A percentile compares a stretch with the other conserved stretches of the same genome.
phyloP scores from a whole-genome alignment of 768 basidiomycete genomes.

The Hortiboletus campestris region DNA sequence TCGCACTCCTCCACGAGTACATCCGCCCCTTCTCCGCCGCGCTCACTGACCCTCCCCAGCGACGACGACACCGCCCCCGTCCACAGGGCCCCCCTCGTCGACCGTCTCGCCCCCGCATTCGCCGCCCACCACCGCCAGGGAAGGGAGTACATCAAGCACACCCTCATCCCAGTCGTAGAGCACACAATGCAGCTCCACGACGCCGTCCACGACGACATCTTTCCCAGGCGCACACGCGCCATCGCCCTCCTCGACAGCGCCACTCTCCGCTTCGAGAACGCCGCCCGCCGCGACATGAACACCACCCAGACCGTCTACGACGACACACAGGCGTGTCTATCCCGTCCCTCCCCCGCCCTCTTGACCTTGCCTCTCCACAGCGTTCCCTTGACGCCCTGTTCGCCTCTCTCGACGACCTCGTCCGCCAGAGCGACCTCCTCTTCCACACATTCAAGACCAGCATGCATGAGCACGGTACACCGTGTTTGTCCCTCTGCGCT shows the following conservation, averaged over 20 bases:
- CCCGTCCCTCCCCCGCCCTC: neutral
- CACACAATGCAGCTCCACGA: conserved; percentile 38
- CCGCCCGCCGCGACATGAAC: conserved; percentile 43
- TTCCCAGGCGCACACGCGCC: conserved; percentile 36
- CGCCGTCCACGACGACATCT: conserved; percentile 32
- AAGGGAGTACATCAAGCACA: conserved; percentile 32
- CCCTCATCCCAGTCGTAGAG: conserved; percentile 35
- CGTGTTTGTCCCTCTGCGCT: neutral
- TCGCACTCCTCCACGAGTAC: conserved; percentile 31
- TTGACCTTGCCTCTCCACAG: conserved; percentile 34
- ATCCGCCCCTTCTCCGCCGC: neutral
- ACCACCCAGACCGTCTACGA: conserved; percentile 39
- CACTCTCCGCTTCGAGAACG: conserved; percentile 51
- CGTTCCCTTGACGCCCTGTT: conserved; percentile 41
- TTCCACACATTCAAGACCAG: conserved; percentile 47
- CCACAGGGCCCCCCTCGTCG: conserved; percentile 45
- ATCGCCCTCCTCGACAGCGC: conserved; percentile 54
- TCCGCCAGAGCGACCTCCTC: conserved; percentile 45
- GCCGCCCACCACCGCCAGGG: conserved; percentile 29
- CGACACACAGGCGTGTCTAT: conserved; percentile 43
- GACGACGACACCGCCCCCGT: conserved; percentile 39
- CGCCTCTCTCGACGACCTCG: conserved; percentile 47
- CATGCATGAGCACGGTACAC: conserved; percentile 48
- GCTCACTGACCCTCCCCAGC: conserved; percentile 22
- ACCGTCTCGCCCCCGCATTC: conserved; percentile 43